Base-by-base conservation (phyloP, 1,139 yeast genomes). In the Sugiyamaella japonica region DNA sequence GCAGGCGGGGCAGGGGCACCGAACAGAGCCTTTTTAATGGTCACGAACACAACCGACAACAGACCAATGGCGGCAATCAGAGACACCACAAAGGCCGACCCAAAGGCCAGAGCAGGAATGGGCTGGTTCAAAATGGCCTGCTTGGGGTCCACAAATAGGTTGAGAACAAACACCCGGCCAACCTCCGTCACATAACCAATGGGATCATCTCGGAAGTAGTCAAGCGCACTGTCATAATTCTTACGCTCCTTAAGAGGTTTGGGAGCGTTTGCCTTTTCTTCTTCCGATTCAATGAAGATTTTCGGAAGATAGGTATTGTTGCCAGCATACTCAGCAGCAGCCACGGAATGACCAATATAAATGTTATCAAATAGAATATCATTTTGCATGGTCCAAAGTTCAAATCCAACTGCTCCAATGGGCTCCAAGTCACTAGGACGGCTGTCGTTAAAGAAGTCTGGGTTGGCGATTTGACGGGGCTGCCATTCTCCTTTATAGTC, bases 331-430 rank as follows among this genome's bases (percentile, higher is more conserved):
- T 90, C 97, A 7, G 97, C 97, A 66, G 90, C 97, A 28, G 73
- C 76, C 15, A 89, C 73, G 2, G 89, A 83, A 66, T 88, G 93
- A 12, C 97, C 97, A 59, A 91, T 69, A 69, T 89, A 90, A 55
- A 90, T 82, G 72, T 90, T 89, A 70, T 89, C 89, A 67, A 91
- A 89, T 66, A 88, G 64, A 50, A 89, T 80, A 52, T 85, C 81
- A 45, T 78, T 76, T 61, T 88, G 86, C 85, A 90, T 85, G 54
- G 95, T 82, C 96, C 97, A 90, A 61, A 90, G 76, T 70, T 91
- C 98, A 67, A 91, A 87, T 3, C 96, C 96, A 53, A 91, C 65
- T 7, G 87, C 96, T 28, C 90, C 93, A 63, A 90, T 82, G 41
- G 83, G 79, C 63, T 81, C 85, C 59, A 89, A 72, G 61, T 83